A percentile compares a stretch with the other conserved stretches of the same genome.
These are phyloP conservation scores for Pezicula carpinea DNA, from an alignment of 2,329 filamentous ascomycete genomes.

Conservation along the genomic window DNA sequence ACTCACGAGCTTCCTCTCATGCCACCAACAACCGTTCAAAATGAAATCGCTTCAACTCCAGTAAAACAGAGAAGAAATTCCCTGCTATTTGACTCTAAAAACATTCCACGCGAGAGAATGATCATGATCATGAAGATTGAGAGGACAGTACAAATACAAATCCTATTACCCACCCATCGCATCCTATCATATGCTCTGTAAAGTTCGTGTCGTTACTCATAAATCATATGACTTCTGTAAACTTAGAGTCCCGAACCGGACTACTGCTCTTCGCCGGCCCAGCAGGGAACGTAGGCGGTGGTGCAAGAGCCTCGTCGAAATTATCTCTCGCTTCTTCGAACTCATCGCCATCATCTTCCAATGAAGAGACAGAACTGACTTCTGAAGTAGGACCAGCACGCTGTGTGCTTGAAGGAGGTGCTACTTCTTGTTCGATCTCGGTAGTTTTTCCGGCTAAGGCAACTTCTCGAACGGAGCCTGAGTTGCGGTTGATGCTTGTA, in stretches of 20 bases:
- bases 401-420: neutral
- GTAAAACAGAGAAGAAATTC: no score
- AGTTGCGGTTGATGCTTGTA: slow-evolving; percentile 28
- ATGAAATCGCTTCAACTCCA: no score
- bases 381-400: slow-evolving; percentile 4
- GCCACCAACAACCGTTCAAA: no score
- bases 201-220: no score
- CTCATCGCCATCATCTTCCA: slow-evolving; percentile 34
- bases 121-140: no score
- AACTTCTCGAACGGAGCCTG: slow-evolving; percentile 14
- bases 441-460: slow-evolving; percentile 9
- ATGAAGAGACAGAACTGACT: slow-evolving; percentile 7
- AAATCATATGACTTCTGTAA: slow-evolving; percentile 49
- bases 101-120: no score
- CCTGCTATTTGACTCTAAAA: no score
- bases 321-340: slow-evolving; percentile 45
- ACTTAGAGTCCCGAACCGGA: slow-evolving; percentile 52
- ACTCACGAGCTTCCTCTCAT: no score
- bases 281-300: slow-evolving; percentile 26
- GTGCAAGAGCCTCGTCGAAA: slow-evolving; percentile 38
- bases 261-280: slow-evolving; percentile 39
- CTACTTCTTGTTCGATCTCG: neutral
- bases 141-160: no score
- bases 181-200: no score
- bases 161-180: no score